phyloP scores from a whole-genome alignment of 2,329 filamentous ascomycete genomes.

The Diaporthe longicolla region DNA sequence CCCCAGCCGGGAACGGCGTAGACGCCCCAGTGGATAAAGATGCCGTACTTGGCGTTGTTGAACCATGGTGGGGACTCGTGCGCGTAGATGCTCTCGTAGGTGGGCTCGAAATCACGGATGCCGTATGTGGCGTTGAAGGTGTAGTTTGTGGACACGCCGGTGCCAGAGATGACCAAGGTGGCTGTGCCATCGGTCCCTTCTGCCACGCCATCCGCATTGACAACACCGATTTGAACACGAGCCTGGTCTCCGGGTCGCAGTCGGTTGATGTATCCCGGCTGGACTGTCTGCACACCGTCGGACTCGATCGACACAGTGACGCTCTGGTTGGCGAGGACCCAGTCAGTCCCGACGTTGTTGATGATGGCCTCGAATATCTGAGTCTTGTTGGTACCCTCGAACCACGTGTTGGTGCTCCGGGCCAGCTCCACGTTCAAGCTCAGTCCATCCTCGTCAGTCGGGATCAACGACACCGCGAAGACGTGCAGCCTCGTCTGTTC shows the following conservation, averaged over 20 bases:
- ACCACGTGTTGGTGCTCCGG: constrained; percentile 40
- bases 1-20: constrained; percentile 72
- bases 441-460: constrained; percentile 1
- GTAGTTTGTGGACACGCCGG: constrained; percentile 25
- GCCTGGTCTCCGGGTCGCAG: constrained; percentile 41
- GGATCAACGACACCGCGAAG: constrained; percentile 38
- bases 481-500: constrained; percentile 39
- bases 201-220: constrained; percentile 27
- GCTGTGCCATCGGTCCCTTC: constrained; percentile 37
- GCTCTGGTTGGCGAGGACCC: constrained; percentile 40
- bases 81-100: constrained; percentile 51
- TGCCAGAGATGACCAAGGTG: constrained; percentile 35
- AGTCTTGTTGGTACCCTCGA: constrained; percentile 41
- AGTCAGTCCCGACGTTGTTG: constrained; percentile 39
- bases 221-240: constrained; percentile 40
- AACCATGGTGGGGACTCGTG: constrained; percentile 67
- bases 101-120: constrained; percentile 39
- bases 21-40: constrained; percentile 73
- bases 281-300: constrained; percentile 34
- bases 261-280: constrained; percentile 40
- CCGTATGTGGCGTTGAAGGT: constrained; percentile 41
- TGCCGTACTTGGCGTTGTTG: constrained; percentile 69
- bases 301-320: constrained; percentile 40
- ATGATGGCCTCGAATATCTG: constrained; percentile 41
- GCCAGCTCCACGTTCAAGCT: constrained; percentile 37